These are phyloP conservation scores for Penicillium coprophilum DNA, from an alignment of 495 filamentous ascomycete genomes.

Conservation along the genomic window DNA sequence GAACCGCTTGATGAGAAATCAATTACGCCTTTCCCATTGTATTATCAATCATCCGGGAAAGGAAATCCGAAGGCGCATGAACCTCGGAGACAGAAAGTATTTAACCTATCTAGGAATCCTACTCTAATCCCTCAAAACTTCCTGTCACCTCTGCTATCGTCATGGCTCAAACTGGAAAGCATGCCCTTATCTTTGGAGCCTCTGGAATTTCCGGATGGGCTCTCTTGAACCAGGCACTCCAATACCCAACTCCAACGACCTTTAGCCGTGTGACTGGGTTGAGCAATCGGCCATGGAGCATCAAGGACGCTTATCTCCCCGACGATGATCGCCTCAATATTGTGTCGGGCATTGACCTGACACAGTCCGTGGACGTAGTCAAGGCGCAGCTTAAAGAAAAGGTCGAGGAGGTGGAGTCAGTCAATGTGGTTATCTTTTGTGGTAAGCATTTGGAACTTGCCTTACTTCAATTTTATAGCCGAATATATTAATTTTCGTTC, in stretches of 20 bases:
- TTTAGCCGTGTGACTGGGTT: conserved; percentile 32
- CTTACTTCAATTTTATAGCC: too few species aligned
- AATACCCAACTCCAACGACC: conserved; percentile 25
- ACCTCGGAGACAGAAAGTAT: too few species aligned
- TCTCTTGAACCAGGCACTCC: conserved; percentile 18
- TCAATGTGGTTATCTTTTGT: neutral
- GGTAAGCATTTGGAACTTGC: too few species aligned
- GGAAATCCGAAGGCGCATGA: too few species aligned
- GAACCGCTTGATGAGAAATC: too few species aligned
- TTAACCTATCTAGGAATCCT: too few species aligned
- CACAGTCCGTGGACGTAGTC: conserved; percentile 17
- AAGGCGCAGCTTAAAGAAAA: conserved; percentile 17
- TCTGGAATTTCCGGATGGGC: conserved; percentile 36
- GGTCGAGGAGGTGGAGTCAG: neutral
- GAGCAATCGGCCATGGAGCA: conserved; percentile 22
- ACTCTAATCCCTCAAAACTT: too few species aligned
- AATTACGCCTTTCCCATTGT: too few species aligned
- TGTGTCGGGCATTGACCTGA: conserved; percentile 25
- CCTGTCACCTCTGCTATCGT: too few species aligned
- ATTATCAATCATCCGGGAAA: too few species aligned
- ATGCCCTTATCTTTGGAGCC: conserved; percentile 37
- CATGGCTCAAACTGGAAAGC: neutral
- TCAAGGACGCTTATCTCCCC: neutral
- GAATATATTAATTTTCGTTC: too few species aligned
- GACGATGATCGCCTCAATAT: conserved; percentile 7